Evolutionary conservation across 345 rosid species (phyloP), one percentile per base, ranked within the genome.

Genomic region (Aurinia saxatilis): DNA sequence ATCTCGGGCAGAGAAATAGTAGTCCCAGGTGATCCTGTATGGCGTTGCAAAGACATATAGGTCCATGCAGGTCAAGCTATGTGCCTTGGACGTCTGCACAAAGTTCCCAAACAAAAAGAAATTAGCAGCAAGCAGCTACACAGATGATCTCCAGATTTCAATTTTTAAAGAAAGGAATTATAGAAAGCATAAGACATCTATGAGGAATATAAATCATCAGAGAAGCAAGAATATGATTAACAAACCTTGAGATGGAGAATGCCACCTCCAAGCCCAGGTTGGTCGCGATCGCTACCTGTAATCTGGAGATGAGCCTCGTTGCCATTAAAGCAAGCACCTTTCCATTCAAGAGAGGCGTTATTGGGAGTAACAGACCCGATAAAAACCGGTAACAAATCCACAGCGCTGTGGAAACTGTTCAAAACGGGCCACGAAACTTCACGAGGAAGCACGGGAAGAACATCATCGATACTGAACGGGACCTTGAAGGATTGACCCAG

Each of bases 41-140:
- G 99, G 99, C 14, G 99, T 93, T 60, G 97, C 99, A 58, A 93
- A 93, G 17, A 93, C 99, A 71, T 93, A 93, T 19, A 93, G 72
- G 75, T 93, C 99, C 95, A 90, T 87, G 68, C 99, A 90, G 3
- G 97, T 84, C 89, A 96, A 90, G 70, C 99, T 93, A 60, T 85
- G 95, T 0, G 99, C 91, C 15, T 75, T 79, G 15, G 87, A 81
- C 42, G 96, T 87, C 99, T 93, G 83, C 53, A 73, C 58, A 70
- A 47, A 19, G 30, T 51, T 13, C 31, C 45, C 50, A 18, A 27
- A 21, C 25, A 21, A n/a, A n/a, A n/a, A 21, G 25, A 1, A 1
- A 21, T 21, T 21, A 21, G 4, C 4, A 1, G 2, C 25, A 4
- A 21, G 25, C 25, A 2, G 4, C 25, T 1, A 21, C 25, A 21